Evolutionary conservation across 2,329 filamentous ascomycete genomes (phyloP), one percentile per base, ranked within the genome.

Genomic region (Cladorrhinum sp.): DNA sequence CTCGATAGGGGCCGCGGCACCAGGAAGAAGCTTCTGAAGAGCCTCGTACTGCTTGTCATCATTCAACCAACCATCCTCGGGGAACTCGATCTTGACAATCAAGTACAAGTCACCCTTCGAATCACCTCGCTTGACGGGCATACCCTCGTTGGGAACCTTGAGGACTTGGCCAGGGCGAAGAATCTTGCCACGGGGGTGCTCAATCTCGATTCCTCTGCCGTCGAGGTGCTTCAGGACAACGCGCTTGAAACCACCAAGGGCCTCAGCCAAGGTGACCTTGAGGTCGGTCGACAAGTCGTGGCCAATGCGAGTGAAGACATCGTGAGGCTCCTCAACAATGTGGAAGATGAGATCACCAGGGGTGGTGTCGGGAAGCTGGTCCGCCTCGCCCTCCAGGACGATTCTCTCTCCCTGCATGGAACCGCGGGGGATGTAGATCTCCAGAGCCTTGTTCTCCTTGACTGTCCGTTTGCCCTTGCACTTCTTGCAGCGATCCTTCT

Each of bases 401-500:
- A 99, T 97, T 66, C 87, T 87, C 71, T 99, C 93, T 65, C 93
- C 93, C 73, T 96, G 88, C 79, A 85, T 85, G 41, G 90, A 89
- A 51, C 93, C 93, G 56, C 90, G 86, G 9, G 93, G 92, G 62
- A 99, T 96, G 78, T 98, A 98, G 56, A 99, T 88, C 77, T 99
- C 95, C 62, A 99, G 81, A 2, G 93, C 90, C 79, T 98, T 99
- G 76, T 91, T 95, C 76, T 95, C 90, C 70, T 92, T 89, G 50
- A 87, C 86, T 13, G 91, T 92, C 64, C 91, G 85, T 75, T 90
- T 91, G 71, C 95, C 95, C 78, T 98, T 98, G 85, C 95, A 99
- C 81, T 95, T 97, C 82, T 96, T 96, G 82, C 95, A 99, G 73
- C 92, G 91, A 72, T 99, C 95, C 81, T 98, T 98, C 72, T 96